phyloP scores from a whole-genome alignment of 371 early-diverging fungal genomes.

The Sporodiniella umbellata region DNA sequence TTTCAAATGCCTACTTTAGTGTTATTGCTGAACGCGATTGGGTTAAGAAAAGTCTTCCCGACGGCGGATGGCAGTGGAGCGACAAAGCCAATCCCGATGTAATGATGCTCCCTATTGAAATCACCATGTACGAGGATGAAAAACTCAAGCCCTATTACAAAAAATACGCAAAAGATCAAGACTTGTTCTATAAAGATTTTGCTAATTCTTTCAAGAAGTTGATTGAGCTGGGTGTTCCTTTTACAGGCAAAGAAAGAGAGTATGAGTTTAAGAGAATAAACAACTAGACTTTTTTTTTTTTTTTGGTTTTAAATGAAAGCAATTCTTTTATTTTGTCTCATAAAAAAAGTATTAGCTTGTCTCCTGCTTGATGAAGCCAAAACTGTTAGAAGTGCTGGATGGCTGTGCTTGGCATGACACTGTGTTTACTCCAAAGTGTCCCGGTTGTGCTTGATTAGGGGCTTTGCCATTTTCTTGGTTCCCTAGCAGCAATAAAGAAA shows the following conservation, averaged over 20 bases:
- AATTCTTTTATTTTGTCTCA: too few relatives aligned
- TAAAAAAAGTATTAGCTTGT: neutral
- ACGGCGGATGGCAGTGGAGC: slow-evolving; percentile 84
- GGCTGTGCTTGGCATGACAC: neutral
- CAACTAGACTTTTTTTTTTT: slow-evolving; percentile 2
- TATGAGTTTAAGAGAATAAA: slow-evolving; percentile 47
- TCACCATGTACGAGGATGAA: slow-evolving; percentile 52
- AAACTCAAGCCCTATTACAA: slow-evolving; percentile 78
- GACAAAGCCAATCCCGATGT: slow-evolving; percentile 66
- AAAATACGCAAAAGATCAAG: slow-evolving; percentile 79
- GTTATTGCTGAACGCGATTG: slow-evolving; percentile 78
- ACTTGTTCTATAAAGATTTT: slow-evolving; percentile 84
- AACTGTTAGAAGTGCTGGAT: neutral
- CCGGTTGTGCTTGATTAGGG: neutral
- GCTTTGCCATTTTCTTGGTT: neutral
- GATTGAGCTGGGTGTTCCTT: slow-evolving; percentile 82
- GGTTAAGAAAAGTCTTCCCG: slow-evolving; percentile 72
- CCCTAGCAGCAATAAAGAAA: neutral
- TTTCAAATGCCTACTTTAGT: slow-evolving; percentile 87
- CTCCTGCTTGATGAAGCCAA: neutral
- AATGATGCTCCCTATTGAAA: slow-evolving; percentile 50
- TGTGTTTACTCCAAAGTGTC: neutral
- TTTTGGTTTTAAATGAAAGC: too few relatives aligned
- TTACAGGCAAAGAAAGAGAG: slow-evolving; percentile 57
- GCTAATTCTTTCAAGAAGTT: slow-evolving; percentile 80